Base-by-base conservation (phyloP, 495 filamentous ascomycete genomes). In the Penicillium steckii region DNA sequence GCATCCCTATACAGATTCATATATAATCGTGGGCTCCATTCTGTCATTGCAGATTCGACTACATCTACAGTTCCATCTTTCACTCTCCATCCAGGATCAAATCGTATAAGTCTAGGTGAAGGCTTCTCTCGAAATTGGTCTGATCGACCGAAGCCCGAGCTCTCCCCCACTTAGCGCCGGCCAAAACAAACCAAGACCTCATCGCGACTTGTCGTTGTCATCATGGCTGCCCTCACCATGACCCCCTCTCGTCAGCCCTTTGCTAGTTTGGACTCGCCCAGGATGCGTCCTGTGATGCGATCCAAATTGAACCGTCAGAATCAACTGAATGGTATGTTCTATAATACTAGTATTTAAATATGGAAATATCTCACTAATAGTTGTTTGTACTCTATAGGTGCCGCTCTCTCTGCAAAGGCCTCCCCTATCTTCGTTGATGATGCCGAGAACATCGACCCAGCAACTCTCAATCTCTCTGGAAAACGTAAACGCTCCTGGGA, bases 391-490 rank as follows among this genome's bases (percentile, higher is more conserved):
- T n/a, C n/a, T n/a, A n/a, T n/a, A 70, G 69, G 63, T 47, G 48
- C 59, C 44, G 46, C 62, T 21, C 22, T 71, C 12, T 57, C 60
- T 18, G 50, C 54, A 51, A 71, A 71, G 48, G 64, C 53, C 57
- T 70, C 61, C 22, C n/a, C n/a, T n/a, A 70, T 75, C 46, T 75
- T 80, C 50, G 73, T 81, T 25, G 74, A 80, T 15, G 72, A 95
- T 64, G 69, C 78, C 7, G 91, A 97, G 74, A 97, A 96, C 61
- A 77, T 95, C 54, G 89, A 92, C 60, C 91, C 91, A 0, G 52
- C 71, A 21, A 62, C 80, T 49, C 83, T 84, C 61, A 80, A 70
- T 32, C 74, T 76, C 10, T 78, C 90, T 21, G 87, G 81, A 17
- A 96, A 95, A 72, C 82, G 80, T 44, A 75, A 66, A 44, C 78